Evolutionary conservation across 805 yeast genomes (phyloP).

Genomic region (Ogataea chonburiensis): DNA sequence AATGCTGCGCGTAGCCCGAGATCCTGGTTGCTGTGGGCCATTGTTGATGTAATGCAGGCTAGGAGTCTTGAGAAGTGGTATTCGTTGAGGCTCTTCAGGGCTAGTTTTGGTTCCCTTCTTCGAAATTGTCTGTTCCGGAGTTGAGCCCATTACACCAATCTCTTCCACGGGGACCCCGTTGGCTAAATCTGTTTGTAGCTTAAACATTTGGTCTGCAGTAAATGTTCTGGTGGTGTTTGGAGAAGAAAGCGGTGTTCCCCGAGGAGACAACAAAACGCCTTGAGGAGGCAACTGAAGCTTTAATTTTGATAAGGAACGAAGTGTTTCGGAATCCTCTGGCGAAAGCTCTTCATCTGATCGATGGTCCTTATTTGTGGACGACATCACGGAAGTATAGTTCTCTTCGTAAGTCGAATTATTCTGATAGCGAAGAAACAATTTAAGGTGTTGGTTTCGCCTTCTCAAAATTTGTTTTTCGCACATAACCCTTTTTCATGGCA

Average conservation of each 20-base stretch:
- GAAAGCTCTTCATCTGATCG: not conserved
- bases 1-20: constrained; percentile 19
- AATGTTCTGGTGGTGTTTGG: constrained; percentile 23
- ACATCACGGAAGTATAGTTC: constrained; percentile 5
- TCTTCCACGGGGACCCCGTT: constrained; percentile 8
- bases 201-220: constrained; percentile 18
- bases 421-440: too few relatives aligned
- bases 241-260: constrained; percentile 32
- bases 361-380: constrained; percentile 7
- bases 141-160: constrained; percentile 1
- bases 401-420: too few relatives aligned
- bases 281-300: constrained; percentile 23
- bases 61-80: constrained; percentile 6
- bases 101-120: constrained; percentile 8
- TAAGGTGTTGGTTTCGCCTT: constrained; percentile 11
- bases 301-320: constrained; percentile 18
- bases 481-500: constrained; percentile 6
- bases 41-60: constrained; percentile 8
- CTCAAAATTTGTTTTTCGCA: constrained; percentile 16
- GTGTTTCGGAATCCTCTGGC: constrained; percentile 16
- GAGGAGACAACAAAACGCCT: constrained; percentile 32
- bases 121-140: constrained; percentile 1
- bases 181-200: constrained; percentile 10
- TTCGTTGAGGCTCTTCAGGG: constrained; percentile 9
- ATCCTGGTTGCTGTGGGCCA: constrained; percentile 11